These are phyloP conservation scores for Microsporum audouinii DNA, from an alignment of 2,329 filamentous ascomycete genomes.

Conservation along the genomic window DNA sequence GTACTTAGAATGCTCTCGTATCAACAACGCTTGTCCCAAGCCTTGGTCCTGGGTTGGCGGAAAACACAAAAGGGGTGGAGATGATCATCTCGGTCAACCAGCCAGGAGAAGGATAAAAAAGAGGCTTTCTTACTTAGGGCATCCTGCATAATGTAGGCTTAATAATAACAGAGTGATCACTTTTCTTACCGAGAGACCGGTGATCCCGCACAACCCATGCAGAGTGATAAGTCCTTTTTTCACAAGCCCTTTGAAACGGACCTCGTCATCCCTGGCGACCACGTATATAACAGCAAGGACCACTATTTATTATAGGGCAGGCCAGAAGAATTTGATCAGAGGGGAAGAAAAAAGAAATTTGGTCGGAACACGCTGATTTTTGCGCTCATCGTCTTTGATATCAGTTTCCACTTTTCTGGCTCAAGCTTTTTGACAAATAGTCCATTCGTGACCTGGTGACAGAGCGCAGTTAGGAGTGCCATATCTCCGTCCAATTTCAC, in stretches of 20 bases:
- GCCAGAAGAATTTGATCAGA: not conserved
- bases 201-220: slow-evolving; percentile 4
- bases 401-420: not conserved
- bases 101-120: not conserved
- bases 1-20: slow-evolving; percentile 2
- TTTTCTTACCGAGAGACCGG: slow-evolving; percentile 5
- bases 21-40: not conserved
- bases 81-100: not conserved
- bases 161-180: slow-evolving; percentile 4
- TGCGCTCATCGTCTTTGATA: not conserved
- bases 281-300: not conserved
- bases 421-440: not conserved
- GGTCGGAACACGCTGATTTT: not conserved
- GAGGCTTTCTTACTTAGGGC: not conserved
- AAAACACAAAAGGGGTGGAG: not conserved
- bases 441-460: not conserved
- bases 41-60: not conserved
- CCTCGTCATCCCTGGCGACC: not conserved
- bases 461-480: not conserved
- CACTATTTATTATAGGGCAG: not conserved
- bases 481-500: not conserved
- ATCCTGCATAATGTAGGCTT: slow-evolving; percentile 1
- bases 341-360: not conserved
- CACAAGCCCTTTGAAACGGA: not conserved
- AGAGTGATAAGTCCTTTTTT: not conserved